These are phyloP conservation scores for Penicillium sp. DNA, from an alignment of 2,329 filamentous ascomycete genomes.

Conservation along the genomic window DNA sequence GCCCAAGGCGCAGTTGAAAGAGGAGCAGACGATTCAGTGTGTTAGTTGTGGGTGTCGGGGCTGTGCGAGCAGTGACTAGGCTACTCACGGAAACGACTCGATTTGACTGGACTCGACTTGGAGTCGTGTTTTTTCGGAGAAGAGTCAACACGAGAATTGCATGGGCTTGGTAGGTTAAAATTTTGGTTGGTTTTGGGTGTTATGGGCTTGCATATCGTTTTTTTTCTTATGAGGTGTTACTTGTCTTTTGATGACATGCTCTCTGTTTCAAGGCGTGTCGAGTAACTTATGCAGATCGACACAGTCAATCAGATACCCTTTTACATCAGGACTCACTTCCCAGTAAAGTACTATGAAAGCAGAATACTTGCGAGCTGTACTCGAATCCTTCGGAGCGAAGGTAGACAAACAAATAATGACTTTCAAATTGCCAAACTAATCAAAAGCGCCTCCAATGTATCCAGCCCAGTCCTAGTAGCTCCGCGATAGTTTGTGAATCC, in stretches of 20 bases:
- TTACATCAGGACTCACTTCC: constrained; percentile 1
- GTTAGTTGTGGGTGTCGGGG: constrained; percentile 93
- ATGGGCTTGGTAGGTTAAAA: neutral
- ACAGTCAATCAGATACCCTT: constrained; percentile 28
- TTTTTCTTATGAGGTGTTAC: neutral
- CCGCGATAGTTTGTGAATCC: neutral
- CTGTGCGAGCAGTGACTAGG: constrained; percentile 79
- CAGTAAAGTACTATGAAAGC: neutral
- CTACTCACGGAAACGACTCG: neutral
- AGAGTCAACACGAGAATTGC: neutral
- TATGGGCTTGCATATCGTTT: constrained; percentile 16
- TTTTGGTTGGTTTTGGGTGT: constrained; percentile 6
- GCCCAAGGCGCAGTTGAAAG: constrained; percentile 86
- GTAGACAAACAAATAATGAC: constrained; percentile 20
- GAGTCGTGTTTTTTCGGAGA: neutral
- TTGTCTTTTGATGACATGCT: neutral
- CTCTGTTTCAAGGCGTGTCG: neutral
- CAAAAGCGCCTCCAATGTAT: constrained; percentile 24
- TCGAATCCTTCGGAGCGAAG: neutral
- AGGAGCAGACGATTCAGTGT: constrained; percentile 87
- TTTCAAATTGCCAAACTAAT: constrained; percentile 26
- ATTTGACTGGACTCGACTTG: neutral
- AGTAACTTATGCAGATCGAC: constrained; percentile 2
- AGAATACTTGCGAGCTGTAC: neutral
- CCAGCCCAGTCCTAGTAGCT: constrained; percentile 12